These are phyloP conservation scores for Xylariaceae sp. DNA, from an alignment of 2,329 filamentous ascomycete species.

Conservation along the genomic window DNA sequence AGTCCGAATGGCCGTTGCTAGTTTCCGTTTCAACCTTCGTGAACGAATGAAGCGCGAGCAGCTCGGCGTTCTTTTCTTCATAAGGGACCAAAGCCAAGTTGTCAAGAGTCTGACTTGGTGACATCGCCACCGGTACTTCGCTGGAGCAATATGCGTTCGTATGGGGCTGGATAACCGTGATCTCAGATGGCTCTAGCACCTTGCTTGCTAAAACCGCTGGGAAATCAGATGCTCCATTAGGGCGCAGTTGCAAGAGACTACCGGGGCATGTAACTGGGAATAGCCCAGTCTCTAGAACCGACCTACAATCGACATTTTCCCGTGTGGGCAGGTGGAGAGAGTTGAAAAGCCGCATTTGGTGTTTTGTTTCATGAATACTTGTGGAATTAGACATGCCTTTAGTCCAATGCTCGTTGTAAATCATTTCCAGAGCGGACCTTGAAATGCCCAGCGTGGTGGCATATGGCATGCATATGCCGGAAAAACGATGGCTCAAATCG, in stretches of 20 bases:
- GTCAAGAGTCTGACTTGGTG: background rate
- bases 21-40: background rate
- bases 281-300: constrained; percentile 9
- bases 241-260: constrained; percentile 13
- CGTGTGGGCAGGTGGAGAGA: constrained; percentile 25
- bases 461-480: constrained; percentile 29
- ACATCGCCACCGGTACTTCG: background rate
- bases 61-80: background rate
- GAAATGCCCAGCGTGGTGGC: constrained; percentile 28
- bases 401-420: constrained; percentile 29
- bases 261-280: constrained; percentile 26
- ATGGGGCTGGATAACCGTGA: background rate
- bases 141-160: background rate
- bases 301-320: background rate
- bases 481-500: constrained; percentile 28
- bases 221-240: constrained; percentile 24
- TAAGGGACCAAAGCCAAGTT: background rate
- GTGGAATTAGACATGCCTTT: constrained; percentile 9
- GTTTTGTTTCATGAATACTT: constrained; percentile 25
- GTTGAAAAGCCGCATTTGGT: constrained; percentile 31
- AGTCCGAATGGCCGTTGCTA: background rate
- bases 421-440: constrained; percentile 28
- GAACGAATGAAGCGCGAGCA: background rate
- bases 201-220: constrained; percentile 29
- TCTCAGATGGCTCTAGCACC: background rate